Percentiles rank a stretch among this genome's conserved stretches.
These are phyloP conservation scores for Tetrapisispora phaffii DNA, from an alignment of 805 yeast species.

Conservation along the genomic window DNA sequence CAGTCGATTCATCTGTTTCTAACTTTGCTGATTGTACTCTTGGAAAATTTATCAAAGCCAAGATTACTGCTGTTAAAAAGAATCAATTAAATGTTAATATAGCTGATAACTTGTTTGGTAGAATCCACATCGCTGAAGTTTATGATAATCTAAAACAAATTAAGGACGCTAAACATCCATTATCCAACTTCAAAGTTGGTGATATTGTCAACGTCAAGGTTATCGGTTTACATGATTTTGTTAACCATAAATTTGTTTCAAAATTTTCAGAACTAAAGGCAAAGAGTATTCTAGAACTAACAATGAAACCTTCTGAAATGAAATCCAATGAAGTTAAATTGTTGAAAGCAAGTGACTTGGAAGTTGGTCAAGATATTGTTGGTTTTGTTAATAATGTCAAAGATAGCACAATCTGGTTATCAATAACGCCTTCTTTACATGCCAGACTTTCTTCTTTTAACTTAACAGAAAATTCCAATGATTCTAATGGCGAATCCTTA, in stretches of 20 bases:
- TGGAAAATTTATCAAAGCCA: constrained; percentile 54
- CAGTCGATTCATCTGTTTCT: constrained; percentile 48
- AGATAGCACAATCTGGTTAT: constrained; percentile 55
- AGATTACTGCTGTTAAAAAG: constrained; percentile 51
- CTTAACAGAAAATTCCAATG: constrained; percentile 43
- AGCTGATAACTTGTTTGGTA: constrained; percentile 71
- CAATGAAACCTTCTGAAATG: constrained; percentile 39
- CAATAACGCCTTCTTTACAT: constrained; percentile 54
- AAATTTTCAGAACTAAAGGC: constrained; percentile 49
- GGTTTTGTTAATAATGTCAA: constrained; percentile 60
- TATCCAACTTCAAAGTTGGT: constrained; percentile 49
- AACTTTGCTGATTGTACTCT: constrained; percentile 41
- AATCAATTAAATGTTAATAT: constrained; percentile 66
- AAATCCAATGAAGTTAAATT: constrained; percentile 20
- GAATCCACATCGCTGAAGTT: constrained; percentile 66
- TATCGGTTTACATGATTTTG: constrained; percentile 67
- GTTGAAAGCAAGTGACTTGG: constrained; percentile 34
- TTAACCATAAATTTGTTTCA: constrained; percentile 58
- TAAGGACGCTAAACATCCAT: constrained; percentile 47
- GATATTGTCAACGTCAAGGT: constrained; percentile 51
- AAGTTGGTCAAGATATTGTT: constrained; percentile 39
- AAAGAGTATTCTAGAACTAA: constrained; percentile 53
- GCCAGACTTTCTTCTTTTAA: constrained; percentile 63
- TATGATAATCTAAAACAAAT: constrained; percentile 48
- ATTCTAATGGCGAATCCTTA: constrained; percentile 51